Conservation (phyloP, 2,329 filamentous ascomycete species). For the Ascosphaera pollenicola region DNA sequence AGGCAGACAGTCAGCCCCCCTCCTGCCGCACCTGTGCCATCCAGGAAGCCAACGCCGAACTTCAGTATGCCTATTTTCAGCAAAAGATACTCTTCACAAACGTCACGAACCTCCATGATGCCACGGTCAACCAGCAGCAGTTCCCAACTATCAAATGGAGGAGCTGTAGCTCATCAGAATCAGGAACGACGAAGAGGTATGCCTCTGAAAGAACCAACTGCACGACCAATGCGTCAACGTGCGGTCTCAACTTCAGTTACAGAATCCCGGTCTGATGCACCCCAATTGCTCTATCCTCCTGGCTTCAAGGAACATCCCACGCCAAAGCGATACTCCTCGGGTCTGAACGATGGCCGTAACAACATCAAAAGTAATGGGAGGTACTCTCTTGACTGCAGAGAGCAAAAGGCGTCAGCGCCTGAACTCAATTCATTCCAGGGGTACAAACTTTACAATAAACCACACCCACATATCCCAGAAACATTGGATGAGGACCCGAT, state of each 20-base stretch:
- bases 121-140: neutral
- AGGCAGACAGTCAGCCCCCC: neutral
- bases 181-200: neutral
- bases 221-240: neutral
- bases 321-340: neutral
- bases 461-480: conserved; percentile 1
- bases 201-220: neutral
- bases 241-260: neutral
- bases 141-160: neutral
- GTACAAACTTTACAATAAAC: conserved; percentile 1
- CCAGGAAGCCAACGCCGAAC: conserved; percentile 12
- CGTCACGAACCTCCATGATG: conserved; percentile 1
- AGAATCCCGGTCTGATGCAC: neutral
- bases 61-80: conserved; percentile 21
- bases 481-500: neutral
- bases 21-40: conserved; percentile 2
- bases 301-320: neutral
- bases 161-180: neutral
- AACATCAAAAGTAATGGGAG: neutral
- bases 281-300: neutral
- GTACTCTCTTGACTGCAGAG: neutral
- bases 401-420: neutral
- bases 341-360: neutral
- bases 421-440: neutral
- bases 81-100: conserved; percentile 12